Evolutionary conservation across 106 monocot species (phyloP).

Genomic region (Alisma plantagoaquatica): DNA sequence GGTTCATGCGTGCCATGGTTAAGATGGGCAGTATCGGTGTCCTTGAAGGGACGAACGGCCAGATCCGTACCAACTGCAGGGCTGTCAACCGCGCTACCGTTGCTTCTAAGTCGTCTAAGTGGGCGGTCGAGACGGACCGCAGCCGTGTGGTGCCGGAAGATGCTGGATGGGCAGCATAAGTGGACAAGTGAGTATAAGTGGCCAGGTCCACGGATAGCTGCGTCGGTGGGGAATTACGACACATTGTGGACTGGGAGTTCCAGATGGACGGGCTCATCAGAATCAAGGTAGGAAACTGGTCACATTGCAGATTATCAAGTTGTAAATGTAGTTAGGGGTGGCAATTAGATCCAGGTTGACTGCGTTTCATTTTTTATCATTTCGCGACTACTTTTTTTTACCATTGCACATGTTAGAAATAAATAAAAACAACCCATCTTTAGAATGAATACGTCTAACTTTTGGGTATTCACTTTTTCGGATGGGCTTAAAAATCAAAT

Average conservation of each 20-base stretch:
- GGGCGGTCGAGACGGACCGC: background rate
- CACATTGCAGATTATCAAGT: too few relatives aligned
- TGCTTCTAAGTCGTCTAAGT: background rate
- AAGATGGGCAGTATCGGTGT: constrained; percentile 14
- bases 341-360: too few relatives aligned
- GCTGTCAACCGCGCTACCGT: background rate
- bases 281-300: too few relatives aligned
- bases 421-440: too few relatives aligned
- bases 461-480: too few relatives aligned
- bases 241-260: background rate
- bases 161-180: background rate
- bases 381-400: too few relatives aligned
- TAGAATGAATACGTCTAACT: too few relatives aligned
- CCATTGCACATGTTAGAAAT: too few relatives aligned
- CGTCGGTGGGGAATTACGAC: background rate
- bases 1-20: constrained; percentile 5
- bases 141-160: background rate
- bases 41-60: constrained; percentile 1
- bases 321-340: too few relatives aligned
- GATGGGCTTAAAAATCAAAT: too few relatives aligned
- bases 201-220: background rate
- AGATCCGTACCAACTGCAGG: constrained; percentile 16
- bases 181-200: background rate
- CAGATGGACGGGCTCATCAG: background rate
- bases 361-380: too few relatives aligned